Evolutionary conservation across 2,329 filamentous ascomycete species (phyloP), one percentile per base, ranked within the genome.

Genomic region (Exophiala mesophila): DNA sequence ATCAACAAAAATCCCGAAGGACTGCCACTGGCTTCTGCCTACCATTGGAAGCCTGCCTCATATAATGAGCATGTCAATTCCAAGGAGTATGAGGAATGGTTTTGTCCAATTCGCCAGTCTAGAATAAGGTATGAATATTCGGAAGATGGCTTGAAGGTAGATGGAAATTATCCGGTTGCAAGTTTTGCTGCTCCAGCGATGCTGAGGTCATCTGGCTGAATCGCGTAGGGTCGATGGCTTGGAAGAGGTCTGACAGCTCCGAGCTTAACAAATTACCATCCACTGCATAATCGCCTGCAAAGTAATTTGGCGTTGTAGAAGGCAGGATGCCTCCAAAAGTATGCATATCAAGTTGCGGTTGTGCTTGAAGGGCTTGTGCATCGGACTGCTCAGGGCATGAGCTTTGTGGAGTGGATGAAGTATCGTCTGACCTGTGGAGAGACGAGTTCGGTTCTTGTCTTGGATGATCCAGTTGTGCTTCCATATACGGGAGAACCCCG

Each of bases 201-300:
- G n/a, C n/a, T n/a, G 29, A 23, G 5, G 28, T 28, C 16, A 15
- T 30, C 21, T 35, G 41, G 12, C 28, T 30, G 13, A 12, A 39
- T 29, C 36, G 28, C 16, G 35, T 36, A 3, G 41, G 36, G 13
- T 45, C 41, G 23, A 45, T 45, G 15, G 41, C 36, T 21, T 40
- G 41, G 23, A 45, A 45, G 20, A 45, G 41, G 23, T 40, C 41
- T 9, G 36, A 35, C 4, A 45, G 36, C 17, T 45, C 41, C 29
- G 41, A 35, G 24, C 41, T 39, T 13, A 45, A 30, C 15, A 40
- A 4, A 23, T 12, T 36, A n/a, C 28, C 41, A 40, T 45, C 36
- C 10, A 45, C 31, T 3, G 36, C 24, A 30, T 36, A 34, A 21
- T 39, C 36, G 20, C 21, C 7, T 5, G 28, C 9, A n/a, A 23